phyloP scores from a whole-genome alignment of 371 early-diverging fungal genomes.

The Lichtheimia ornata region DNA sequence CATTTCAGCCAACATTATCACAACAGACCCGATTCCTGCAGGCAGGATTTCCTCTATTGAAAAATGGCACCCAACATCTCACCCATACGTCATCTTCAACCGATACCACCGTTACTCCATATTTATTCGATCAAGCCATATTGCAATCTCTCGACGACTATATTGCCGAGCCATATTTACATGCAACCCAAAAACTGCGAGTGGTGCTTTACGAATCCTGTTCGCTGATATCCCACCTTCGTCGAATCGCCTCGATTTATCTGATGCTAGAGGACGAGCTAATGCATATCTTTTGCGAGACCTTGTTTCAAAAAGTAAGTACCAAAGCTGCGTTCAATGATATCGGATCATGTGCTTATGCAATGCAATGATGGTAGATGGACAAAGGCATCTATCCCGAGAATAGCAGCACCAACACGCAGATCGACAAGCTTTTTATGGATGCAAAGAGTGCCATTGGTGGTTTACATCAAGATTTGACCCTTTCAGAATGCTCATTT shows the following conservation, averaged over 20 bases:
- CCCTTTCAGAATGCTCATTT: background rate
- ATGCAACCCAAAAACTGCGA: slow-evolving; percentile 6
- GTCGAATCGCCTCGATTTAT: slow-evolving; percentile 33
- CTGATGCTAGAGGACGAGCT: slow-evolving; percentile 43
- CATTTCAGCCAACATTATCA: background rate
- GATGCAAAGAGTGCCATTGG: slow-evolving; percentile 22
- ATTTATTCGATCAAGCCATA: slow-evolving; percentile 13
- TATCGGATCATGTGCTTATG: background rate
- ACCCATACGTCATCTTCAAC: too few species aligned
- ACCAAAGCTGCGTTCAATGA: background rate
- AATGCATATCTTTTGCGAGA: slow-evolving; percentile 47
- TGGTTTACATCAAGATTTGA: slow-evolving; percentile 9
- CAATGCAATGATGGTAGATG: background rate
- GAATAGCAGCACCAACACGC: background rate
- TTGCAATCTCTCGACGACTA: slow-evolving; percentile 6
- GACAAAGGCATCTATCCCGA: slow-evolving; percentile 1
- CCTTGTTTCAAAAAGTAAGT: slow-evolving; percentile 25
- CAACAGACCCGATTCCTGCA: background rate
- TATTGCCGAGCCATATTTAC: slow-evolving; percentile 6
- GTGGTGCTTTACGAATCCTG: slow-evolving; percentile 10
- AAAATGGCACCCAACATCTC: too few species aligned
- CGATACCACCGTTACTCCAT: background rate
- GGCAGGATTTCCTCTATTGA: slow-evolving; percentile 8
- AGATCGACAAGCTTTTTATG: slow-evolving; percentile 30
- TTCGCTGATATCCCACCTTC: slow-evolving; percentile 15